Evolutionary conservation across 179 eudicot genomes (phyloP).

Genomic region (Sideroxylon spinosum): DNA sequence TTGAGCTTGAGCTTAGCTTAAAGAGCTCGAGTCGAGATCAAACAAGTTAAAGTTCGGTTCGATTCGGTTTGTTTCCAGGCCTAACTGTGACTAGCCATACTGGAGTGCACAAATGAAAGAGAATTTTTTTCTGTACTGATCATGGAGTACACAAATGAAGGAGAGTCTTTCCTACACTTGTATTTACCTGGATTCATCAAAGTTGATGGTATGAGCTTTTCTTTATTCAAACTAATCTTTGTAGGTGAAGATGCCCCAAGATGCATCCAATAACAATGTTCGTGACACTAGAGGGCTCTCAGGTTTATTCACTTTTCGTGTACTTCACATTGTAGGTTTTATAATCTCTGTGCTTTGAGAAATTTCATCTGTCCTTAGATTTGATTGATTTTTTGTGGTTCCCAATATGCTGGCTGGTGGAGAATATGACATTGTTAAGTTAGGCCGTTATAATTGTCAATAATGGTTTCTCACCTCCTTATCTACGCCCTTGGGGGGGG

Average conservation of each 20-base stretch:
- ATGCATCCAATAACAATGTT: conserved; percentile 73
- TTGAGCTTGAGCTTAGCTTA: too few species aligned
- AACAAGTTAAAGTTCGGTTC: too few species aligned
- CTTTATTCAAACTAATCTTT: conserved; percentile 11
- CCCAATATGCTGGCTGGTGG: background rate
- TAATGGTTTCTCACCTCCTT: background rate
- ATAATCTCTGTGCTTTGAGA: background rate
- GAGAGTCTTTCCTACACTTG: background rate
- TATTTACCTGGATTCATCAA: background rate
- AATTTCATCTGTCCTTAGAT: background rate
- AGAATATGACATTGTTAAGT: conserved; percentile 6
- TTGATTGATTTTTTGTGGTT: background rate
- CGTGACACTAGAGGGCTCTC: conserved; percentile 98
- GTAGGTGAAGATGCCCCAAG: conserved; percentile 97
- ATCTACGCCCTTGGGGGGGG: too few species aligned
- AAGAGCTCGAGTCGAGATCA: too few species aligned
- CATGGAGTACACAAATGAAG: background rate
- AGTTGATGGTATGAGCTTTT: background rate
- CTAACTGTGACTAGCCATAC: background rate
- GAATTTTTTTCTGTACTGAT: background rate
- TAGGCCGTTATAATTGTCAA: background rate
- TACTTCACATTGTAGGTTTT: conserved; percentile 8
- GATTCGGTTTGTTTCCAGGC: too few species aligned
- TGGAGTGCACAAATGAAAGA: background rate
- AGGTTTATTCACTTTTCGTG: conserved; percentile 42